Base-by-base conservation (phyloP, 2,329 filamentous ascomycete genomes). In the Colletotrichum cuscutae region DNA sequence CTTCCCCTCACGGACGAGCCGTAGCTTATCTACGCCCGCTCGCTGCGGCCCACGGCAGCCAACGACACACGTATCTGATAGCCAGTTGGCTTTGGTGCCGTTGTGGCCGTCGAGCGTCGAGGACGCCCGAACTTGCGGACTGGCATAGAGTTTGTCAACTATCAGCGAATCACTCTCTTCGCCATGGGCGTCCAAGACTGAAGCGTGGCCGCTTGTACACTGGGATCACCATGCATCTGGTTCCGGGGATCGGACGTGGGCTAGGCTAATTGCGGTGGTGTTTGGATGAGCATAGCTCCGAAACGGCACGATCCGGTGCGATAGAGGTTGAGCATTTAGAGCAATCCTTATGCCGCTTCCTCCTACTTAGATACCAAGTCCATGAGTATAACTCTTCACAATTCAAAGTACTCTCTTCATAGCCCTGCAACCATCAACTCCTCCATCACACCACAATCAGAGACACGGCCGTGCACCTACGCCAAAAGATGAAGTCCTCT, bases 221-320 rank as follows among this genome's bases (percentile, higher is more conserved):
- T 19, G 54, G 70, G 66, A 53, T 70, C 53, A 35, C 66, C 65
- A 72, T 70, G 70, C 59, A 61, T n/a, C 54, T 24, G 49, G 54
- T 69, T 72, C 70, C 70, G 60, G n/a, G 62, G n/a, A 70, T 72
- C 66, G 60, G 70, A 69, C 35, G 53, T 68, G 35, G 49, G 15
- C 32, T 61, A 58, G 12, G 26, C 54, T 19, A 54, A n/a, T 63
- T 46, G 32, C 22, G 13, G 58, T 22, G 30, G 22, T 30, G 26
- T 32, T 19, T 24, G 32, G 26, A 59, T 54, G 54, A 53, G 65
- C 60, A 35, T 32, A 35, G 52, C 62, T 57, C 62, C 62, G 62
- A 46, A 56, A 35, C 62, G 62, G 62, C 52, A 24, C 54, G 62
- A 26, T 22, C 46, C 28, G 28, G n/a, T 37, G 28, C 52, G 32